Evolutionary conservation across 2,329 filamentous ascomycete genomes (phyloP).

Genomic region (Fusarium sp.): DNA sequence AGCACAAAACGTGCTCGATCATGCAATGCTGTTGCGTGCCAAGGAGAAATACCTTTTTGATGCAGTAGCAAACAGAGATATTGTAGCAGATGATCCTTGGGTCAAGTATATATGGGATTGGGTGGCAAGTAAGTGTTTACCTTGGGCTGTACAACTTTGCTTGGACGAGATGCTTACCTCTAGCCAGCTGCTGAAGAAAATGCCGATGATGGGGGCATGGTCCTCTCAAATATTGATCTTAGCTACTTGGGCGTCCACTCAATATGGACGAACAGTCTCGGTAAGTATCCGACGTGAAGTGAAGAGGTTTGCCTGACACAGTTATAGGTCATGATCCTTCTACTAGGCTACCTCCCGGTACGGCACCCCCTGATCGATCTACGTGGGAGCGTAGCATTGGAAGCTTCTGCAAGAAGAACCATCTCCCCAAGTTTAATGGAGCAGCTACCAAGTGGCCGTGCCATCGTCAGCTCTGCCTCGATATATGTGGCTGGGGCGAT

Average conservation of each 20-base stretch:
- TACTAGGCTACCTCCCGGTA: slow-evolving; percentile 63
- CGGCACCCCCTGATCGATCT: slow-evolving; percentile 62
- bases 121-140: slow-evolving; percentile 70
- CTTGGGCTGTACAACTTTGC: neutral
- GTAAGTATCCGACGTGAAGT: slow-evolving; percentile 56
- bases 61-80: slow-evolving; percentile 73
- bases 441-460: slow-evolving; percentile 74
- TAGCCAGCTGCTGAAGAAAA: slow-evolving; percentile 72
- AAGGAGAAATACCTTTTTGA: slow-evolving; percentile 76
- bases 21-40: slow-evolving; percentile 72
- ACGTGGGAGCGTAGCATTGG: slow-evolving; percentile 75
- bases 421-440: slow-evolving; percentile 75
- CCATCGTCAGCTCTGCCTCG: slow-evolving; percentile 81
- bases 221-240: slow-evolving; percentile 76
- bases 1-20: slow-evolving; percentile 68
- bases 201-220: slow-evolving; percentile 78
- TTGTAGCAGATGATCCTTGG: slow-evolving; percentile 81
- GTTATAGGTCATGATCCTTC: slow-evolving; percentile 63
- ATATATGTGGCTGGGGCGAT: slow-evolving; percentile 81
- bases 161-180: slow-evolving; percentile 33
- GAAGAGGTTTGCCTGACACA: slow-evolving; percentile 17
- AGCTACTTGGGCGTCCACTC: slow-evolving; percentile 81
- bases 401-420: slow-evolving; percentile 73
- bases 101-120: slow-evolving; percentile 86
- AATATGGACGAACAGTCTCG: slow-evolving; percentile 80